phyloP scores from a whole-genome alignment of 1,284 basidiomycete species.

The Moniliophthora roreri region DNA sequence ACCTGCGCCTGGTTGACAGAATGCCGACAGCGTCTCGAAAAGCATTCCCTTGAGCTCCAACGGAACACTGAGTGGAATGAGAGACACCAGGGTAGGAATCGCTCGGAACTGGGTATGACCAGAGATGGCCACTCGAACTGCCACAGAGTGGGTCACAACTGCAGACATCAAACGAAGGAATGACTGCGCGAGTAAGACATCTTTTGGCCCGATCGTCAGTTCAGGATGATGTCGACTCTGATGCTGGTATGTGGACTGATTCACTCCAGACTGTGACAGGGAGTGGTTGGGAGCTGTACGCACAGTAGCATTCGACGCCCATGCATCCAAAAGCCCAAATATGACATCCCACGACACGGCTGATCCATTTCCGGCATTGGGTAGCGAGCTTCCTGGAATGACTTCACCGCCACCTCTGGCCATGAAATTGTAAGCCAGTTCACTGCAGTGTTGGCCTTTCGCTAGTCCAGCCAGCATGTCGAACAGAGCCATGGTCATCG shows the following conservation, averaged over 20 bases:
- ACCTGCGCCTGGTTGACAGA: constrained; percentile 78
- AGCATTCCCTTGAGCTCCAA: constrained; percentile 91
- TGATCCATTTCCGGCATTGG: constrained; percentile 34
- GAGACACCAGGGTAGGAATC: constrained; percentile 75
- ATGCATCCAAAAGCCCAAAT: constrained; percentile 44
- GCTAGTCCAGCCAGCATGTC: constrained; percentile 89
- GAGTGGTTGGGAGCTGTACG: constrained; percentile 18
- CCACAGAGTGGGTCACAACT: constrained; percentile 77
- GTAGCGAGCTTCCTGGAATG: constrained; percentile 50
- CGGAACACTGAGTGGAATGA: constrained; percentile 80
- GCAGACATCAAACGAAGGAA: constrained; percentile 83
- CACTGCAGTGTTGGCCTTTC: constrained; percentile 81
- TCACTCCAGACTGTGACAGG: neutral
- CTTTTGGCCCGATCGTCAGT: constrained; percentile 66
- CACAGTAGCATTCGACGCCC: constrained; percentile 35
- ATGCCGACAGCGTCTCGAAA: constrained; percentile 83
- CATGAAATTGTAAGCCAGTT: constrained; percentile 84
- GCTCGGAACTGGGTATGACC: constrained; percentile 79
- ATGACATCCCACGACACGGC: constrained; percentile 46
- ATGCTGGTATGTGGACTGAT: constrained; percentile 5
- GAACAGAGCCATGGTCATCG: constrained; percentile 79
- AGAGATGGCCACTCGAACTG: constrained; percentile 79
- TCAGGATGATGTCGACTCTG: constrained; percentile 40
- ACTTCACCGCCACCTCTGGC: constrained; percentile 66
- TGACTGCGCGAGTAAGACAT: constrained; percentile 76